A percentile compares a stretch with the other conserved stretches of the same genome.
Conservation (phyloP, 148 eudicot genomes). For the Vaccinium vitisidaea region DNA sequence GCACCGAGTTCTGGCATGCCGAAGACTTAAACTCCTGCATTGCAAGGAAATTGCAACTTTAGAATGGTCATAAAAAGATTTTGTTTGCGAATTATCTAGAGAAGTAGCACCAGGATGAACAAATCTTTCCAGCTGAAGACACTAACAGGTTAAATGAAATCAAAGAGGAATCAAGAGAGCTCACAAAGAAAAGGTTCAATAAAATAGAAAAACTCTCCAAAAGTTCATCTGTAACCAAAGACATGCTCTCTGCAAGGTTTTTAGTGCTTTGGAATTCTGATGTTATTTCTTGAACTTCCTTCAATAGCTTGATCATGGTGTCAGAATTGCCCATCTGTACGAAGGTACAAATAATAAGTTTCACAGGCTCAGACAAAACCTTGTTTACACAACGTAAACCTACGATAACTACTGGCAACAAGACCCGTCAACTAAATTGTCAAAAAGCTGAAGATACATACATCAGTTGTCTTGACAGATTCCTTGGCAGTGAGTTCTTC, state of each 20-base stretch:
- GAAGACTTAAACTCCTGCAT: constrained; percentile 57
- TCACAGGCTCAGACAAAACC: neutral
- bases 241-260: constrained; percentile 38
- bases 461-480: constrained; percentile 30
- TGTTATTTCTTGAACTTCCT: constrained; percentile 57
- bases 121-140: neutral
- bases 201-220: constrained; percentile 34
- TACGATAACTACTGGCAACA: neutral
- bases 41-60: constrained; percentile 9
- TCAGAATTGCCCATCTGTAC: constrained; percentile 51
- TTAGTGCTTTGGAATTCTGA: constrained; percentile 54
- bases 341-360: constrained; percentile 23
- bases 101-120: neutral
- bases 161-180: constrained; percentile 24
- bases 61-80: neutral
- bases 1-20: constrained; percentile 33
- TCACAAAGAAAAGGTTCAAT: constrained; percentile 47
- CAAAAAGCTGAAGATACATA: constrained; percentile 19
- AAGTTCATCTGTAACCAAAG: constrained; percentile 57
- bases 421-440: neutral
- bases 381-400: neutral
- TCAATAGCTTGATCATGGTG: constrained; percentile 38
- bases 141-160: neutral
- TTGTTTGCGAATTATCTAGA: neutral
- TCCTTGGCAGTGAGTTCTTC: constrained; percentile 39